Conservation (phyloP, 441 rosid genomes). For the Metrosideros polymorpha region DNA sequence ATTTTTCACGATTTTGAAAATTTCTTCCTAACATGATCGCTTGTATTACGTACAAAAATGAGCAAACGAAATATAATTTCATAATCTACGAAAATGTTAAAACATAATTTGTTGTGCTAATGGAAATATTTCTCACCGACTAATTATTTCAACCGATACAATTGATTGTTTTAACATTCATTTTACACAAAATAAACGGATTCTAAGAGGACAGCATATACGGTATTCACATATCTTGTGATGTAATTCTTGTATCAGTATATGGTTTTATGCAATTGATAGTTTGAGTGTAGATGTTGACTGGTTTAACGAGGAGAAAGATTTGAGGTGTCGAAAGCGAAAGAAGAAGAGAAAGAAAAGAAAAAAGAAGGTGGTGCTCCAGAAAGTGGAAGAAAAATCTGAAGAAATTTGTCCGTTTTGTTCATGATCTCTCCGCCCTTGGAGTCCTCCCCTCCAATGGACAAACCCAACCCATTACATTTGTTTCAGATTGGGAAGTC, state of each 20-base stretch:
- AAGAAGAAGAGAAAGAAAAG: not conserved
- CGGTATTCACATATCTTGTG: not conserved
- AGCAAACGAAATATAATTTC: no score
- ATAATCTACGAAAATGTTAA: no score
- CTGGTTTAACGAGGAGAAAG: not conserved
- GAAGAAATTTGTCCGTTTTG: not conserved
- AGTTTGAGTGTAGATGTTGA: not conserved
- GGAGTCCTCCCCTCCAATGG: not conserved
- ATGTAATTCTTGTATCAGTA: not conserved
- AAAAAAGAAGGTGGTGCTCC: not conserved
- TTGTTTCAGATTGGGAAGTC: not conserved
- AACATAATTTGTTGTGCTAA: no score
- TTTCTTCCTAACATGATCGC: no score
- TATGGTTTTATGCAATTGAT: not conserved
- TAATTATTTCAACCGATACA: no score
- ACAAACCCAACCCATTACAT: not conserved
- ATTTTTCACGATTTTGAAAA: no score
- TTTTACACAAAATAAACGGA: no score
- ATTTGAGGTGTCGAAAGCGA: not conserved
- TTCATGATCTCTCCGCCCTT: not conserved
- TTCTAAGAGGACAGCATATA: not conserved
- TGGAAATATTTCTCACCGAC: no score
- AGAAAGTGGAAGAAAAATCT: not conserved
- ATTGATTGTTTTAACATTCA: no score
- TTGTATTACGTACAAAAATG: no score